Evolutionary conservation across 495 filamentous ascomycete species (phyloP), one percentile per base, ranked within the genome.

Genomic region (Neurospora cerealis): DNA sequence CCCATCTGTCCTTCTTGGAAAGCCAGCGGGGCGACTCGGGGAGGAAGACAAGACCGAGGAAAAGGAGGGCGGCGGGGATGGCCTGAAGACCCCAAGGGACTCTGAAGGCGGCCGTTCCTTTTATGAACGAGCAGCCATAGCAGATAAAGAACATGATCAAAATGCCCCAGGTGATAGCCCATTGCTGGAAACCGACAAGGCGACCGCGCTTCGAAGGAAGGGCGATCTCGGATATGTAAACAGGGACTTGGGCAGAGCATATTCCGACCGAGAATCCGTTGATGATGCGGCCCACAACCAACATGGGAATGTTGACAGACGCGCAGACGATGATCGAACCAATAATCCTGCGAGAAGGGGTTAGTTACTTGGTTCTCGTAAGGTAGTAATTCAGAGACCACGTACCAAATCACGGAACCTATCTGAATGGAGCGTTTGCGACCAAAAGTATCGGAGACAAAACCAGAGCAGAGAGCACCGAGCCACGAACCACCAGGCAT

Each of bases 131-230:
- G 80, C 87, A 91, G 17, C 92, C 93, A 72, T 93, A 96, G 73
- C 88, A 93, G 77, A 96, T 90, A 69, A 80, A 81, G 77, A 78
- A 94, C 92, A 94, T 93, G 79, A 94, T 93, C 74, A 93, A 74
- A 74, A 94, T 93, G 79, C 92, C 92, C 79, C 92, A 95, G 24
- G 91, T 93, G 69, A 93, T 93, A 62, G 92, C 89, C 91, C 91
- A 93, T 82, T 93, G 92, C 75, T 93, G 90, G 73, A 89, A 83
- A 41, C 90, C 89, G 39, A 93, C 88, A 19, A 95, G 85, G 41
- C 91, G 86, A 37, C 92, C 92, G 77, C 92, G 88, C 81, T 89
- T 90, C 44, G 86, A 85, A 4, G 91, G 91, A 10, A 88, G 90
- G 6, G 92, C 87, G 9, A 94, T 77, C 77, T 94, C 93, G 28